Conservation (phyloP, 2,329 filamentous ascomycete species). For the Clonostachys sp. region DNA sequence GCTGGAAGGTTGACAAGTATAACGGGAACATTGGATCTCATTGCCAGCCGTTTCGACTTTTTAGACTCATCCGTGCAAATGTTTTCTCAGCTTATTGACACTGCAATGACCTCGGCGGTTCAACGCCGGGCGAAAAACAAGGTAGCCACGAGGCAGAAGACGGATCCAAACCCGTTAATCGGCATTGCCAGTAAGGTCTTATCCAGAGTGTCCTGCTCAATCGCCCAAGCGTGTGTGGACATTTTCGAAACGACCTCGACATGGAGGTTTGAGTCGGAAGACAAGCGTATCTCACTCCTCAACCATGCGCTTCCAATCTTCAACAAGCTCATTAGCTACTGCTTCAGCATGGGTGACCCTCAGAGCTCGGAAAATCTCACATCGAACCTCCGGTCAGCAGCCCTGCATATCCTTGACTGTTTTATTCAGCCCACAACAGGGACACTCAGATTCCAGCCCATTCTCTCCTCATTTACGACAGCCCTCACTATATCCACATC, state of each 20-base stretch:
- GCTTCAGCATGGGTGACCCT: constrained; percentile 69
- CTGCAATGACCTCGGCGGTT: constrained; percentile 66
- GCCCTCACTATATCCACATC: constrained; percentile 38
- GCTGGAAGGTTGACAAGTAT: constrained; percentile 74
- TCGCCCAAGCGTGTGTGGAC: constrained; percentile 73
- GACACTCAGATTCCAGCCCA: constrained; percentile 70
- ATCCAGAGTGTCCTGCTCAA: constrained; percentile 64
- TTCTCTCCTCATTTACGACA: constrained; percentile 63
- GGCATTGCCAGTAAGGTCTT: constrained; percentile 77
- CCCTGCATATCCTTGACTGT: constrained; percentile 69
- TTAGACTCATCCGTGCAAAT: constrained; percentile 69
- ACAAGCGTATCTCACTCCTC: constrained; percentile 67
- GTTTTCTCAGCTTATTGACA: constrained; percentile 71
- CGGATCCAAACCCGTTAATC: constrained; percentile 53
- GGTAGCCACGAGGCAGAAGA: constrained; percentile 37
- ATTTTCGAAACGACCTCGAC: constrained; percentile 80
- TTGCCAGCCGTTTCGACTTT: constrained; percentile 72
- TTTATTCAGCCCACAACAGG: constrained; percentile 69
- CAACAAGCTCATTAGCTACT: constrained; percentile 65
- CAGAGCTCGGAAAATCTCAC: constrained; percentile 41
- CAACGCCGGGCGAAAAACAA: constrained; percentile 53
- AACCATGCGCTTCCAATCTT: constrained; percentile 65
- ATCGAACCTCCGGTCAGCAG: constrained; percentile 64
- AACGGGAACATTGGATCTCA: constrained; percentile 77
- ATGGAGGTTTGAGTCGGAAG: constrained; percentile 73